A percentile compares a stretch with the other conserved stretches of the same genome.
Evolutionary conservation across 768 basidiomycete genomes (phyloP).

Genomic region (Lyophyllum semitale): DNA sequence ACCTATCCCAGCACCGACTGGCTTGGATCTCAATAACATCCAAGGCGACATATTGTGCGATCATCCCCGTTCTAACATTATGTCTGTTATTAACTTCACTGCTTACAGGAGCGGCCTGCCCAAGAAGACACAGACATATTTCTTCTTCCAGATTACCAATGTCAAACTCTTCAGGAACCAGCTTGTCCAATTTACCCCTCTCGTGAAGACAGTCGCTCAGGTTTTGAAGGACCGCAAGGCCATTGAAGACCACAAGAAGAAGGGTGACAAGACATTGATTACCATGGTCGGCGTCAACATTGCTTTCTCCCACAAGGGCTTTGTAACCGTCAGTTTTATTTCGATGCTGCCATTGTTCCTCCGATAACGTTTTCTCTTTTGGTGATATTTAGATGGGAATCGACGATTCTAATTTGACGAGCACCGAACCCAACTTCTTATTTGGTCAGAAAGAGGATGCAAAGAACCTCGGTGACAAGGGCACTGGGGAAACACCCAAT

Average conservation of each 20-base stretch:
- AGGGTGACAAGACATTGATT: constrained; percentile 32
- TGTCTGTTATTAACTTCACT: neutral
- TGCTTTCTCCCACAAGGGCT: constrained; percentile 52
- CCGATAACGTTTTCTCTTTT: neutral
- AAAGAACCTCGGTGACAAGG: constrained; percentile 38
- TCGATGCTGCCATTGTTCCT: neutral
- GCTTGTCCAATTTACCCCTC: constrained; percentile 40
- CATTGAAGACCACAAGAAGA: constrained; percentile 41
- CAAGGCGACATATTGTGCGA: constrained; percentile 51
- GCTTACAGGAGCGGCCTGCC: constrained; percentile 48
- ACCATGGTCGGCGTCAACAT: constrained; percentile 51
- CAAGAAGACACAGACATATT: constrained; percentile 53
- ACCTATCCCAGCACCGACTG: constrained; percentile 12
- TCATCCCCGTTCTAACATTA: neutral
- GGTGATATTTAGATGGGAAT: constrained; percentile 34
- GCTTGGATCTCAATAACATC: constrained; percentile 42
- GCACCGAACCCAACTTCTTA: constrained; percentile 33
- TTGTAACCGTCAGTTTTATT: constrained; percentile 32
- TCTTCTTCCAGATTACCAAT: constrained; percentile 55
- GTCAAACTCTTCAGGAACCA: constrained; percentile 42
- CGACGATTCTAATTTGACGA: constrained; percentile 37
- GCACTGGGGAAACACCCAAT: constrained; percentile 19
- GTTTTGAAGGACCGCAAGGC: constrained; percentile 40
- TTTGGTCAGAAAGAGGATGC: constrained; percentile 44
- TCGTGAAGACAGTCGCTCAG: constrained; percentile 48